These are phyloP conservation scores for Lavandula angustifolia DNA, from an alignment of 257 asterid genomes.

Conservation along the genomic window DNA sequence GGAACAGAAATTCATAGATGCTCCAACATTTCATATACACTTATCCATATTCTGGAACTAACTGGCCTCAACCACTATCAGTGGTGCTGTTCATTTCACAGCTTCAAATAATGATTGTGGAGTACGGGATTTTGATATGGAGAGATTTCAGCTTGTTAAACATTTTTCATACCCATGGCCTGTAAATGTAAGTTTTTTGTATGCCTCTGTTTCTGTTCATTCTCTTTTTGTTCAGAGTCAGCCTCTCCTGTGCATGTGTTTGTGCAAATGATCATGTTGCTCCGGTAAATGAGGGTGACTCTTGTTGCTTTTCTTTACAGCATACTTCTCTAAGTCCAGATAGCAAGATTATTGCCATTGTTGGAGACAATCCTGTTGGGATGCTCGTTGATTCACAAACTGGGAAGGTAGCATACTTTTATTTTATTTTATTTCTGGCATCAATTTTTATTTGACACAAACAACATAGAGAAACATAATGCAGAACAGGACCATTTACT, in stretches of 20 bases:
- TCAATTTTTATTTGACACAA: background rate
- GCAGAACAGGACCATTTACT: background rate
- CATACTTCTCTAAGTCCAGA: conserved; percentile 71
- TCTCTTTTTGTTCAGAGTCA: background rate
- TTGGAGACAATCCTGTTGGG: conserved; percentile 71
- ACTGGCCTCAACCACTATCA: conserved; percentile 34
- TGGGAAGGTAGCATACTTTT: conserved; percentile 50
- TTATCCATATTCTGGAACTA: conserved; percentile 26
- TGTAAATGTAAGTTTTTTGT: conserved; percentile 46
- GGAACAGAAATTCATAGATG: conserved; percentile 6
- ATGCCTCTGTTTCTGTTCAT: background rate
- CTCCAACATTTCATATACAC: background rate
- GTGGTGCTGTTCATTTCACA: conserved; percentile 61
- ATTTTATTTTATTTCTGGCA: background rate
- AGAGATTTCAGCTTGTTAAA: conserved; percentile 55
- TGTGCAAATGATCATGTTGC: background rate
- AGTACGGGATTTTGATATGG: conserved; percentile 54
- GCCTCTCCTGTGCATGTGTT: background rate
- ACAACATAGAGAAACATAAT: background rate
- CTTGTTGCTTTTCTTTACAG: conserved; percentile 36
- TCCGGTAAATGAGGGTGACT: conserved; percentile 12
- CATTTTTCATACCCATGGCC: conserved; percentile 61
- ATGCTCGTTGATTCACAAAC: conserved; percentile 66
- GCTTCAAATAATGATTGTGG: conserved; percentile 66
- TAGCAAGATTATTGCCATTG: conserved; percentile 55